Evolutionary conservation across 164 flowering plant species (phyloP).

Genomic region (Macadamia integrifolia): DNA sequence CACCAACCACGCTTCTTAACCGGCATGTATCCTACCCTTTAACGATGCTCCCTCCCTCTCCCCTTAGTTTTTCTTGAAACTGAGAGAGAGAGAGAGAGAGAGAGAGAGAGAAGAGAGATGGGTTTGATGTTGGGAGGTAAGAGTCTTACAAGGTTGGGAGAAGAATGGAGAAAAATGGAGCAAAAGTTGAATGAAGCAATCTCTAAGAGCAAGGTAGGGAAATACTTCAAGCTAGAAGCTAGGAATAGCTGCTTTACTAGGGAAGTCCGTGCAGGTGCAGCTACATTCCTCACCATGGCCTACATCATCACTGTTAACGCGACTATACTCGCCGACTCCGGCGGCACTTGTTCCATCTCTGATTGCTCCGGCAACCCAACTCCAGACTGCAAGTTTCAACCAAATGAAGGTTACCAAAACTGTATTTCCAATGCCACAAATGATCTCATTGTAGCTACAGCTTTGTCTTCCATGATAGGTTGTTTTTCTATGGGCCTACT

Average conservation of each 20-base stretch:
- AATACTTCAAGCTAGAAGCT: slow-evolving; percentile 67
- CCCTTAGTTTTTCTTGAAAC: too few species aligned
- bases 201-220: slow-evolving; percentile 51
- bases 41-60: too few species aligned
- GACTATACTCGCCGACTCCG: slow-evolving; percentile 71
- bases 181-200: slow-evolving; percentile 41
- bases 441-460: slow-evolving; percentile 75
- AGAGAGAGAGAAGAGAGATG: slow-evolving; percentile 25
- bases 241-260: slow-evolving; percentile 62
- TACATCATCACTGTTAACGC: slow-evolving; percentile 84
- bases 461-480: slow-evolving; percentile 59
- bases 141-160: slow-evolving; percentile 10
- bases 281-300: slow-evolving; percentile 90
- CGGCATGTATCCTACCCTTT: too few species aligned
- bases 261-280: slow-evolving; percentile 74
- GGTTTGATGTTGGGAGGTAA: slow-evolving; percentile 11
- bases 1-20: too few species aligned
- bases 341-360: slow-evolving; percentile 58
- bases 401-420: slow-evolving; percentile 48
- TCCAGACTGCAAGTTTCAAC: slow-evolving; percentile 42
- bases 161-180: slow-evolving; percentile 40
- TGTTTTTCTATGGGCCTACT: slow-evolving; percentile 67
- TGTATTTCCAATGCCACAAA: slow-evolving; percentile 52
- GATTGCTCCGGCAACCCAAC: slow-evolving; percentile 44
- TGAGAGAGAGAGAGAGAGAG: slow-evolving; percentile 6